These are phyloP conservation scores for Backusella macrospora DNA, from an alignment of 192 early-diverging fungal species.

Conservation along the genomic window DNA sequence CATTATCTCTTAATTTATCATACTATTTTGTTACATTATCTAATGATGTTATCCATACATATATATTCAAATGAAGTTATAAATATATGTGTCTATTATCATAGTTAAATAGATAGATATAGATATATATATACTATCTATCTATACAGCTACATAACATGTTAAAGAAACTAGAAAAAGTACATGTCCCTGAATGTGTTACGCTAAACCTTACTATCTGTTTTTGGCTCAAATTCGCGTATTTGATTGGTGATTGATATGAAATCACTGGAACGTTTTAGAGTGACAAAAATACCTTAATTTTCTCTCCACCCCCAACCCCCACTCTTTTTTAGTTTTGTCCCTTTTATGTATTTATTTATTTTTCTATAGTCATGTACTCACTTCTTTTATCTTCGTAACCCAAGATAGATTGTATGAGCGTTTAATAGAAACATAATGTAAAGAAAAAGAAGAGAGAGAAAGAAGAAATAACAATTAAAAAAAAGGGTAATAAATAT, in stretches of 20 bases:
- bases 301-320: not conserved
- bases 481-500: not conserved
- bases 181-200: conserved; percentile 13
- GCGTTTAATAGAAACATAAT: not conserved
- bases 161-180: conserved; percentile 6
- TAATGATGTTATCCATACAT: not conserved
- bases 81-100: not conserved
- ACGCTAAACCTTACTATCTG: conserved; percentile 12
- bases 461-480: not conserved
- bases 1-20: not conserved
- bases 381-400: not conserved
- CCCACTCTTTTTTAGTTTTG: not conserved
- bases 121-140: not conserved
- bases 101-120: not conserved
- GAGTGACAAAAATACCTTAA: not conserved
- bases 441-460: not conserved
- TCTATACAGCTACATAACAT: not conserved
- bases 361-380: not conserved
- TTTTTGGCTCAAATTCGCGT: conserved; percentile 2
- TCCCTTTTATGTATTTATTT: not conserved
- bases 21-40: not conserved
- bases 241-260: conserved; percentile 14
- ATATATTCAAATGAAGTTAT: not conserved
- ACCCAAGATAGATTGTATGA: not conserved
- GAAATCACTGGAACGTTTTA: conserved; percentile 11